Evolutionary conservation across 2,329 filamentous ascomycete genomes (phyloP), one percentile per base, ranked within the genome.

Genomic region (Calonectria multiphialidica): DNA sequence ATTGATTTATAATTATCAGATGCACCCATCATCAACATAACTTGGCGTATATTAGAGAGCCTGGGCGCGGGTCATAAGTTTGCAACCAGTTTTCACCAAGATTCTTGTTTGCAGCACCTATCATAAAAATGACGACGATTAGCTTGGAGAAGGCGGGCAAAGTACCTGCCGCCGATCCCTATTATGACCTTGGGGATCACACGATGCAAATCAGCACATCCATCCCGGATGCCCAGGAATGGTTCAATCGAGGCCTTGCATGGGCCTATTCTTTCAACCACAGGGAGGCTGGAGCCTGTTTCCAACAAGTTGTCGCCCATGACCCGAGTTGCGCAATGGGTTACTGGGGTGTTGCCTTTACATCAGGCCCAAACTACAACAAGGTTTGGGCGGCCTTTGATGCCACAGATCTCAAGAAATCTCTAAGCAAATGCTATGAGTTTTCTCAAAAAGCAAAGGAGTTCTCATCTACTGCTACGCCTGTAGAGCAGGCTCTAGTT

Each of bases 251-350:
- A 10, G 93, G 93, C 2, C 84, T 95, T 21, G 86, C 91, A n/a
- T 95, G 93, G 93, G 88, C 86, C 65, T 95, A 93, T 81, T 92
- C 86, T 28, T 95, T 95, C 86, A 94, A 95, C 80, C 93, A 95
- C 78, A 91, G 92, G 76, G 93, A 95, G 80, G 89, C 92, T 0
- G 88, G 87, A 3, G 83, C 83, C 47, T 94, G 92, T 82, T 94
- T 94, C 77, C 84, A 90, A 75, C 83, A 85, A 10, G 91, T 90
- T 21, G 87, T 90, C 40, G 81, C 82, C 2, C 80, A 85, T 68
- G 92, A 94, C 73, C 75, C 83, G 0, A 74, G 81, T 2, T 93
- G 90, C 71, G 87, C 88, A 33, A 90, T 94, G 85, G 91, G 90
- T 4, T 88, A 92, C 77, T 94, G 92, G 92, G 92, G 92, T 0